Conservation (phyloP, 164 flowering plant species). For the Magnolia officinalis region DNA sequence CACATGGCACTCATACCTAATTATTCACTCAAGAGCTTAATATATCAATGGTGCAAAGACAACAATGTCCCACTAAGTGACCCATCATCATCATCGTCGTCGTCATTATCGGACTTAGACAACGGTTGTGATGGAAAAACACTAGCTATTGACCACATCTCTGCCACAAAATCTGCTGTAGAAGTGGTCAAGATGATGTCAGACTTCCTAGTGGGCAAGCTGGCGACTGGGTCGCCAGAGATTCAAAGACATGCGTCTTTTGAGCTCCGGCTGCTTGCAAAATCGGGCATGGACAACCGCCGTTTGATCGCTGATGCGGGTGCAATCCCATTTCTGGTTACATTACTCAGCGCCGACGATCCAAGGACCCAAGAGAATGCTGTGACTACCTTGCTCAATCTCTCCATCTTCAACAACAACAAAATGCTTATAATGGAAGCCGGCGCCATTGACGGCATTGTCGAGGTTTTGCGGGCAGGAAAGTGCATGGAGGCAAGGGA, state of each 20-base stretch:
- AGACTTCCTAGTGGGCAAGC: conserved; percentile 67
- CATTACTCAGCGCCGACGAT: conserved; percentile 47
- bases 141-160: conserved; percentile 50
- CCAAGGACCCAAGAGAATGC: conserved; percentile 67
- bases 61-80: conserved; percentile 39
- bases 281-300: conserved; percentile 66
- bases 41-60: conserved; percentile 68
- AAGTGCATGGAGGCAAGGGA: conserved; percentile 73
- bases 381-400: conserved; percentile 68
- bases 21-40: conserved; percentile 57
- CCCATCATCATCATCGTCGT: conserved; percentile 22
- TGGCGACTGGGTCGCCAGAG: conserved; percentile 60
- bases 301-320: conserved; percentile 72
- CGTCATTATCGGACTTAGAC: conserved; percentile 32
- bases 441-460: conserved; percentile 52
- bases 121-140: conserved; percentile 23
- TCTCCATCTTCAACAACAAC: conserved; percentile 63
- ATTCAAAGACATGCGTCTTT: conserved; percentile 63
- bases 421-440: conserved; percentile 58
- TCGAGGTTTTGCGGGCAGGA: conserved; percentile 47
- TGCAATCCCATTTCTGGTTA: conserved; percentile 68
- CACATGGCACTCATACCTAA: conserved; percentile 75
- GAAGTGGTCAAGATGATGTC: conserved; percentile 69
- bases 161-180: conserved; percentile 48
- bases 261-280: conserved; percentile 65